Evolutionary conservation across 805 yeast species (phyloP).

Genomic region (Yamadazyma akitaensis): DNA sequence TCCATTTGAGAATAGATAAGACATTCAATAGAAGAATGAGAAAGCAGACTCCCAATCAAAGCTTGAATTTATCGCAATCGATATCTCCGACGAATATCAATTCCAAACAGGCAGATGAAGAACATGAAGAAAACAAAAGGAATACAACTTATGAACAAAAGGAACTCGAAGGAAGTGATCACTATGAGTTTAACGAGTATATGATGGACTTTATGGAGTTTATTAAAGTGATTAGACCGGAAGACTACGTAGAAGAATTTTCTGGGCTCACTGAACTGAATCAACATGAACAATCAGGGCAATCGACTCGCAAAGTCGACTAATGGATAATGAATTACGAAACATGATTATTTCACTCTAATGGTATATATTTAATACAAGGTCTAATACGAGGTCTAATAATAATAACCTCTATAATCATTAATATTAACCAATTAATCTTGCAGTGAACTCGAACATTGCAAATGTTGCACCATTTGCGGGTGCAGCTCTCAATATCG

Average conservation of each 20-base stretch:
- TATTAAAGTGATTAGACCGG: constrained; percentile 33
- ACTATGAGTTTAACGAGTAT: constrained; percentile 39
- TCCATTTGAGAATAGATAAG: constrained; percentile 41
- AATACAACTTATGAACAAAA: constrained; percentile 23
- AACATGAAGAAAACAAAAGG: constrained; percentile 4
- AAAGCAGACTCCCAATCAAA: constrained; percentile 3
- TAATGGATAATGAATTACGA: constrained; percentile 3
- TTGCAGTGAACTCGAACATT: constrained; percentile 87
- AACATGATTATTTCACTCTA: not conserved
- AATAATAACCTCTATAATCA: not conserved
- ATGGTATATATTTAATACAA: not conserved
- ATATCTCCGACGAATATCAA: constrained; percentile 13
- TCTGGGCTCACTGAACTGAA: not conserved
- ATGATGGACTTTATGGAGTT: constrained; percentile 41
- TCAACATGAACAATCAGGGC: not conserved
- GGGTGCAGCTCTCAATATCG: constrained; percentile 94
- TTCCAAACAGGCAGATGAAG: not conserved
- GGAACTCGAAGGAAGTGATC: constrained; percentile 38
- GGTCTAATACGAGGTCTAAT: not conserved
- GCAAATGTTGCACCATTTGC: constrained; percentile 97
- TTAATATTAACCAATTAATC: constrained; percentile 42
- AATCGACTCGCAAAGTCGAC: not conserved
- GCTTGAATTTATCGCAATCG: constrained; percentile 15
- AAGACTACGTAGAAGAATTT: constrained; percentile 22
- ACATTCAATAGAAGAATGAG: constrained; percentile 31